These are phyloP conservation scores for Alternaria infectoria DNA, from an alignment of 2,329 filamentous ascomycete species.

Conservation along the genomic window DNA sequence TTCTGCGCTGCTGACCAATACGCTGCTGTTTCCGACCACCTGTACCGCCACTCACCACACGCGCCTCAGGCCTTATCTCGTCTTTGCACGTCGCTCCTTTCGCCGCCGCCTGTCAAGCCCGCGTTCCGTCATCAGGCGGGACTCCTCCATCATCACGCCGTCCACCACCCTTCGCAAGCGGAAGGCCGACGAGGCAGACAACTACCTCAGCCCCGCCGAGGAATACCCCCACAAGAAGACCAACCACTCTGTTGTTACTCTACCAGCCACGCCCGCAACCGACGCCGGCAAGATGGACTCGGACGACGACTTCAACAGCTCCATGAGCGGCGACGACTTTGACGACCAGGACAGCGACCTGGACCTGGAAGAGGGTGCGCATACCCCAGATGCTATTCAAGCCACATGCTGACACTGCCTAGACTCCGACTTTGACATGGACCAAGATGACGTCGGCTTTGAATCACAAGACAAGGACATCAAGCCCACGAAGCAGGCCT, in stretches of 20 bases:
- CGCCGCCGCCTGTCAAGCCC: conserved; percentile 35
- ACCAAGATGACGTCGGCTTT: conserved; percentile 67
- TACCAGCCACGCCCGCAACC: conserved; percentile 44
- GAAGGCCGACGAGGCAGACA: conserved; percentile 47
- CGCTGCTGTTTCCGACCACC: conserved; percentile 1
- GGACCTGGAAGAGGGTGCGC: conserved; percentile 52
- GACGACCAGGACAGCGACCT: conserved; percentile 80
- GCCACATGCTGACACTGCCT: conserved; percentile 22
- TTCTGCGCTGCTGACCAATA: conserved; percentile 11
- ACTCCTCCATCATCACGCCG: conserved; percentile 47
- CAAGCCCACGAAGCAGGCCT: conserved; percentile 74
- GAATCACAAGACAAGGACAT: conserved; percentile 72
- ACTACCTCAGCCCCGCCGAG: conserved; percentile 32
- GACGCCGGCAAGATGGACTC: conserved; percentile 77
- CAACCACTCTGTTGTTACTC: conserved; percentile 21
- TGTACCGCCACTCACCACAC: conserved; percentile 7
- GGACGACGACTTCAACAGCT: conserved; percentile 91
- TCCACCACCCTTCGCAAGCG: conserved; percentile 44
- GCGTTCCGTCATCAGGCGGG: conserved; percentile 52
- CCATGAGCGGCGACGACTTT: conserved; percentile 76
- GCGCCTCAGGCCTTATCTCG: conserved; percentile 10
- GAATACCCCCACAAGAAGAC: conserved; percentile 42
- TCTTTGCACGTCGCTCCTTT: conserved; percentile 15
- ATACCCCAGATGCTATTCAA: neutral
- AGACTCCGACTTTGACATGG: conserved; percentile 62